A percentile compares a stretch with the other conserved stretches of the same genome.
Evolutionary conservation across 2,329 filamentous ascomycete species (phyloP).

Genomic region (Juglanconis juglandina): DNA sequence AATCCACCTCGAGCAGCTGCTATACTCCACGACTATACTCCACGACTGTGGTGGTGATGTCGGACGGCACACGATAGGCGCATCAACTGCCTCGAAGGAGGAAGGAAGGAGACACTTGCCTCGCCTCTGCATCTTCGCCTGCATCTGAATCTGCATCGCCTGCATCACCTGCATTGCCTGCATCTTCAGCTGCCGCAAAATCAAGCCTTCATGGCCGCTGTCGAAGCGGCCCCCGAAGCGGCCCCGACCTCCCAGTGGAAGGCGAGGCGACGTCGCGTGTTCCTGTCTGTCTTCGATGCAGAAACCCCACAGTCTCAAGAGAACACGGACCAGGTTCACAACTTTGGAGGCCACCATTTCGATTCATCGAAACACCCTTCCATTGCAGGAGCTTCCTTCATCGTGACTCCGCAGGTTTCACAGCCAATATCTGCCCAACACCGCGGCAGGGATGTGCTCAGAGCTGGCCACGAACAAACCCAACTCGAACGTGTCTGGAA

Average conservation of each 20-base stretch:
- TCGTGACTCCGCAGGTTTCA: not conserved
- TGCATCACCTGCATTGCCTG: not conserved
- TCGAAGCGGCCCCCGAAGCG: conserved; percentile 4
- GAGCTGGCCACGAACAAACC: conserved; percentile 45
- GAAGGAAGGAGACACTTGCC: not conserved
- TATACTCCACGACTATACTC: too few species aligned
- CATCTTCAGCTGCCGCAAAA: not conserved
- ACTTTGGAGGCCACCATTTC: conserved; percentile 32
- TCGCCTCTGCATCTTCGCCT: not conserved
- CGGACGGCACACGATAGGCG: not conserved
- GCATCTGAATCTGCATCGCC: not conserved
- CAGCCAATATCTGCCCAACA: not conserved
- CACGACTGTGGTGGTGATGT: not conserved
- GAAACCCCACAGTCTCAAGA: conserved; percentile 39
- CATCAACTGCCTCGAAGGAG: not conserved
- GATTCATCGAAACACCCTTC: conserved; percentile 10
- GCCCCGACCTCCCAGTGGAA: conserved; percentile 38
- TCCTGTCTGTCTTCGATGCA: conserved; percentile 55
- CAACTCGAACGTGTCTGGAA: conserved; percentile 63
- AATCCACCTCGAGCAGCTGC: not conserved
- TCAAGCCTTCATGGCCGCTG: conserved; percentile 9
- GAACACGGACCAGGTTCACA: conserved; percentile 37
- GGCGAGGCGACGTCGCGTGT: conserved; percentile 46
- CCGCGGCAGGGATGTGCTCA: conserved; percentile 1
- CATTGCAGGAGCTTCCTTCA: conserved; percentile 7